These are phyloP conservation scores for Tubosaeta sp. DNA, from an alignment of 768 basidiomycete genomes.

Conservation along the genomic window DNA sequence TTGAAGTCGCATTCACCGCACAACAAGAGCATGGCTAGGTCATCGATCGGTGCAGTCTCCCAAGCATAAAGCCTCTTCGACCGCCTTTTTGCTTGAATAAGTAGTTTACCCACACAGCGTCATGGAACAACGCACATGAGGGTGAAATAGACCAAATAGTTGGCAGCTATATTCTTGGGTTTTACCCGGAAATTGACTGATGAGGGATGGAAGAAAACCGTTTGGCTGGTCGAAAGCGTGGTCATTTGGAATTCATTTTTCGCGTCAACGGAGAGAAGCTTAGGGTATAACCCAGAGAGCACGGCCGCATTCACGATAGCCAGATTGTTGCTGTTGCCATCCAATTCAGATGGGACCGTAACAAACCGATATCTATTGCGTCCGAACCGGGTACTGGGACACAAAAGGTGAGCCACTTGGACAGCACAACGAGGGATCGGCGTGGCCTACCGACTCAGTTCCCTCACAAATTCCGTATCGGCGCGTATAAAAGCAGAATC, in stretches of 20 bases:
- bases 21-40: constrained; percentile 72
- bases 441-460: constrained; percentile 56
- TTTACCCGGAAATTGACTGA: constrained; percentile 82
- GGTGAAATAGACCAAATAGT: constrained; percentile 81
- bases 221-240: constrained; percentile 80
- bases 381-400: constrained; percentile 63
- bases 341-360: constrained; percentile 61
- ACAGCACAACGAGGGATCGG: neutral
- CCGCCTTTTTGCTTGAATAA: constrained; percentile 52
- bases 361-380: constrained; percentile 76
- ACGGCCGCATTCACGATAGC: constrained; percentile 76
- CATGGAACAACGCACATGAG: constrained; percentile 56
- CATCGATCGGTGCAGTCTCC: constrained; percentile 90
- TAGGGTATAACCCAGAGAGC: constrained; percentile 86
- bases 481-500: constrained; percentile 83
- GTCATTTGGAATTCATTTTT: constrained; percentile 54
- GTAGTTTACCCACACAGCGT: neutral
- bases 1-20: constrained; percentile 92
- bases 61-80: constrained; percentile 90
- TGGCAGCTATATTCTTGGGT: constrained; percentile 64
- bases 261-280: constrained; percentile 70
- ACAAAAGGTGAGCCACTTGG: constrained; percentile 3
- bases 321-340: constrained; percentile 63
- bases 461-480: constrained; percentile 58
- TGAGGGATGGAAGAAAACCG: constrained; percentile 80